Base-by-base conservation (phyloP, 78 protist species). In the Dictyostelium citrinum region DNA sequence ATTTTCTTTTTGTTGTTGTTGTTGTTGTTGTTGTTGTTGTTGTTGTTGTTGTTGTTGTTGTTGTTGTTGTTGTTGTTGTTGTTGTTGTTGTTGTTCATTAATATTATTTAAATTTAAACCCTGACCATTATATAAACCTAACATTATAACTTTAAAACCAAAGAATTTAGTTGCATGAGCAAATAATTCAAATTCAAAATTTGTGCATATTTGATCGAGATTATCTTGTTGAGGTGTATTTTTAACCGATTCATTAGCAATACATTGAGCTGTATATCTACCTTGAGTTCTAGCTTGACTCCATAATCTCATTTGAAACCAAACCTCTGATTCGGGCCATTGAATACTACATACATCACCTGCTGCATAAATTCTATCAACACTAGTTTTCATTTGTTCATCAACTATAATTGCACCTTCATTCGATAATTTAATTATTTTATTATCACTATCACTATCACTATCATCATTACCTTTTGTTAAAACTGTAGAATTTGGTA, bases 141-240 rank as follows among this genome's bases (percentile, higher is more conserved):
- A 35, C 93, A 88, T 76, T 9, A 88, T 72, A 1, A 88, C 93
- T 49, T 88, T 88, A 1, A 88, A 27, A n/a, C 75, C 75, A 78
- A 88, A 88, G 72, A 88, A 88, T 78, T 82, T 58, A 22, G 93
- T 88, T n/a, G 75, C 85, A 67, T 88, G 93, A 4, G 93, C 93
- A 88, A 88, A 88, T 12, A 88, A 35, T 45, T 88, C 93, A 64
- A 88, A 88, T 68, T 88, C 93, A 64, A 88, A 88, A 20, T 12
- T 16, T 49, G 93, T 78, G 14, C 76, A 60, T 11, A 88, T 88
- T n/a, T 68, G 71, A 24, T 88, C 85, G 0, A 68, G n/a, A 12
- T 46, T 46, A 31, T 68, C 46, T 11, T 31, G 31, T 10, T n/a
- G 37, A 8, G n/a, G 7, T 14, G 43, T 37, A 24, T 16, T n/a